Evolutionary conservation across 2,329 filamentous ascomycete genomes (phyloP).

Genomic region (Colletotrichum sublineola): DNA sequence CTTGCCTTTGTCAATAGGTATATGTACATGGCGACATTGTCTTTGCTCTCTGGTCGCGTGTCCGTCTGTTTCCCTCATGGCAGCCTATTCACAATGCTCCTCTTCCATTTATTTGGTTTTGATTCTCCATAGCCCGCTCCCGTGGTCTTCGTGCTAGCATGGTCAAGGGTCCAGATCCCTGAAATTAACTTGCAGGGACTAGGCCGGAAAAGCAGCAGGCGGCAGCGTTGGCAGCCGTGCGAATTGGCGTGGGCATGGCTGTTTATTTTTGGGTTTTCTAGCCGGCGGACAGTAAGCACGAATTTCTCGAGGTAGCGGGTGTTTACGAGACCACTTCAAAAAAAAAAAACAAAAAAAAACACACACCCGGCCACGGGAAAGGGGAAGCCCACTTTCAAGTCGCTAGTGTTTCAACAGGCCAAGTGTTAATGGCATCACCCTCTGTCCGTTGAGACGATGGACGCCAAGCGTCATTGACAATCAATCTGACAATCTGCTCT

Average conservation of each 20-base stretch:
- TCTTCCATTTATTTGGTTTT: not conserved
- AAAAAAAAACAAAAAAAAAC: too few relatives aligned
- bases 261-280: constrained; percentile 14
- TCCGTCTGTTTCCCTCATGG: not conserved
- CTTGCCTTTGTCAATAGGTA: not conserved
- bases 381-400: constrained; percentile 2
- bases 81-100: not conserved
- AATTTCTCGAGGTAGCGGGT: not conserved
- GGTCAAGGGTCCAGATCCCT: constrained; percentile 18
- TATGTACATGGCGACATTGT: not conserved
- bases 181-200: constrained; percentile 17
- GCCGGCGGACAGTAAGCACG: constrained; percentile 3
- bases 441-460: constrained; percentile 4
- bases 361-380: not conserved
- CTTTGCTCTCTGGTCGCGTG: constrained; percentile 24
- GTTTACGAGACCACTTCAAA: not conserved
- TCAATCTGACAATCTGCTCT: constrained; percentile 6
- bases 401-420: constrained; percentile 18
- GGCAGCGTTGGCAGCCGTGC: constrained; percentile 16
- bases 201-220: constrained; percentile 24
- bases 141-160: not conserved
- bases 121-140: not conserved
- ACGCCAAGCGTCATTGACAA: not conserved
- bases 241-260: constrained; percentile 7
- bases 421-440: constrained; percentile 35